Percentiles rank a stretch among this genome's conserved stretches.
phyloP scores from a whole-genome alignment of 2,329 filamentous ascomycete genomes.

The Akanthomyces muscarius region DNA sequence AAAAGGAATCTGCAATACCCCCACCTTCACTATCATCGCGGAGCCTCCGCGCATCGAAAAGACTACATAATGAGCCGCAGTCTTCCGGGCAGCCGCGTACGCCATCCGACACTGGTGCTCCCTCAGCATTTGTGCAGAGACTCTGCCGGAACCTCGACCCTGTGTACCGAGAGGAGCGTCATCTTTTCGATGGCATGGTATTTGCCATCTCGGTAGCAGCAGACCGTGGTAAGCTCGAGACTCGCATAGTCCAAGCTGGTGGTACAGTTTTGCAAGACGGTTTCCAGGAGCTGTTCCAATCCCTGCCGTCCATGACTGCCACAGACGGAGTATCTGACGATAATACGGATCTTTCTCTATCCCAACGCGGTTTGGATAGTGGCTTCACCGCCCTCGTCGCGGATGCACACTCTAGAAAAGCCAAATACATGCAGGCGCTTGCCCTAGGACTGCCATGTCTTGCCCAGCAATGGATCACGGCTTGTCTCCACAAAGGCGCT shows the following conservation, averaged over 20 bases:
- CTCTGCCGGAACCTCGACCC: slow-evolving; percentile 28
- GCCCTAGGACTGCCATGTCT: slow-evolving; percentile 86
- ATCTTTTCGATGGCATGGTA: slow-evolving; percentile 73
- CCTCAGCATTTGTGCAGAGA: slow-evolving; percentile 18
- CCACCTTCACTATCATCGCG: slow-evolving; percentile 3
- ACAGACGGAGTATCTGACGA: slow-evolving; percentile 29
- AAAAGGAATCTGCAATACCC: background rate
- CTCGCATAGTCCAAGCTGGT: slow-evolving; percentile 65
- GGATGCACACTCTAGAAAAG: slow-evolving; percentile 77
- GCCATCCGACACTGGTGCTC: background rate
- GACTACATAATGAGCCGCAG: background rate
- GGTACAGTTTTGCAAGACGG: slow-evolving; percentile 68
- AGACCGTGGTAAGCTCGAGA: slow-evolving; percentile 46
- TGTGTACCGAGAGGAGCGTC: slow-evolving; percentile 24
- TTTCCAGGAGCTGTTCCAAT: slow-evolving; percentile 76
- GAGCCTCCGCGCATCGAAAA: slow-evolving; percentile 3
- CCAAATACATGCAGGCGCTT: slow-evolving; percentile 92
- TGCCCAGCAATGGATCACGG: slow-evolving; percentile 73
- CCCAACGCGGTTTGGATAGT: slow-evolving; percentile 51
- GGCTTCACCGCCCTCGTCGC: slow-evolving; percentile 85
- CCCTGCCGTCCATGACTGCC: slow-evolving; percentile 33
- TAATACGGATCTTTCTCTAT: slow-evolving; percentile 37
- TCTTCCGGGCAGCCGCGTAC: slow-evolving; percentile 10
- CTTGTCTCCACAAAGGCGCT: slow-evolving; percentile 59
- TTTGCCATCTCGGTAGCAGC: slow-evolving; percentile 76